These are phyloP conservation scores for Fusarium paranaense DNA, from an alignment of 2,329 filamentous ascomycete species.

Conservation along the genomic window DNA sequence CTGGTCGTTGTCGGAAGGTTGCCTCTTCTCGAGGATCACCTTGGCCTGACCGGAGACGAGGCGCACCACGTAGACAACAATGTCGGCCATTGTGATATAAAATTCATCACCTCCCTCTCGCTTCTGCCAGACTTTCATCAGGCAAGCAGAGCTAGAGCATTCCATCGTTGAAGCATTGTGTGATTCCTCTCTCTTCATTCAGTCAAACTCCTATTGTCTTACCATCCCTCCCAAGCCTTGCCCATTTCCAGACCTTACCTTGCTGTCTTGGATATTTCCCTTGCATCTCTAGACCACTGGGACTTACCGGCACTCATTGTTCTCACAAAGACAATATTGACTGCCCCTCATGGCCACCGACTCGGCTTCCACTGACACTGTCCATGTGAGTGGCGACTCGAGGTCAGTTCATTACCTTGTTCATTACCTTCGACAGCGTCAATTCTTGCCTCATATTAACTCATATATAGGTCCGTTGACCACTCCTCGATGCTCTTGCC, in stretches of 20 bases:
- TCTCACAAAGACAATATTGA: background rate
- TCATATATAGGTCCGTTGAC: rapidly evolving
- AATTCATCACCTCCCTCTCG: background rate
- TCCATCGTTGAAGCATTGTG: background rate
- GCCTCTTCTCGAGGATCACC: background rate
- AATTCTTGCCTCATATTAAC: background rate
- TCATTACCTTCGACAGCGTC: background rate
- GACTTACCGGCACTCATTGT: background rate
- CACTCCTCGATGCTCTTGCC: background rate
- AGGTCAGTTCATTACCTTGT: background rate
- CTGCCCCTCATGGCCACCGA: background rate
- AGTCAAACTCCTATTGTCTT: background rate
- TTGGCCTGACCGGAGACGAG: background rate
- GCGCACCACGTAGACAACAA: background rate
- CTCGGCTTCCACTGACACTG: background rate
- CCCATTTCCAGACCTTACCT: background rate
- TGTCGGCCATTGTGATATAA: background rate
- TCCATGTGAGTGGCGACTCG: too few relatives aligned
- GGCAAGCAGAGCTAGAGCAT: background rate
- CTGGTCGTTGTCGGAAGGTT: background rate
- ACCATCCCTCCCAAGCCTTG: background rate
- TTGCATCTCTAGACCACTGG: background rate
- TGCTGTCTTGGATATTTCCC: background rate
- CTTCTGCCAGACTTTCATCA: background rate
- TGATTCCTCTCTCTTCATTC: background rate